Evolutionary conservation across 2,329 filamentous ascomycete genomes (phyloP).

Genomic region (Colletotrichum eremochloae): DNA sequence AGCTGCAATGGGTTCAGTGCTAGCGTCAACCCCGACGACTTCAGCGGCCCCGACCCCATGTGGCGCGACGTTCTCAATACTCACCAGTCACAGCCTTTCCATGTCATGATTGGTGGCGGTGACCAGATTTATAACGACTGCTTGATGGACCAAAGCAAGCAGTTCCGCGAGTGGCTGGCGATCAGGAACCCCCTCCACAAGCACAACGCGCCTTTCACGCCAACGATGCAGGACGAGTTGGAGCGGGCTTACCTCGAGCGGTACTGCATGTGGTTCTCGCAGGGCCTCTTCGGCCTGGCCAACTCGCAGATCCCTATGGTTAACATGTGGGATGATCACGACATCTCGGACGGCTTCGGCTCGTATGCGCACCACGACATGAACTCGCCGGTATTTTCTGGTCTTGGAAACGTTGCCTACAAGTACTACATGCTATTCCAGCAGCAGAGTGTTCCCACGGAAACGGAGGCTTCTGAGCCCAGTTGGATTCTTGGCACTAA

Average conservation of each 20-base stretch:
- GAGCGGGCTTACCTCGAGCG: slow-evolving; percentile 90
- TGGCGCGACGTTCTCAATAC: slow-evolving; percentile 96
- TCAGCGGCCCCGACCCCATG: slow-evolving; percentile 93
- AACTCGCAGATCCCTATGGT: slow-evolving; percentile 97
- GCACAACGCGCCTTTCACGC: slow-evolving; percentile 80
- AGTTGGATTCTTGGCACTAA: slow-evolving; percentile 88
- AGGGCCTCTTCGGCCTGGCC: slow-evolving; percentile 92
- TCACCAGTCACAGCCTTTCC: slow-evolving; percentile 92
- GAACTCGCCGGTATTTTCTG: slow-evolving; percentile 89
- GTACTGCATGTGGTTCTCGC: slow-evolving; percentile 96
- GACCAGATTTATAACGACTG: slow-evolving; percentile 97
- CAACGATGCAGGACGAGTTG: slow-evolving; percentile 88
- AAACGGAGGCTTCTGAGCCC: slow-evolving; percentile 86
- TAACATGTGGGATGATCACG: slow-evolving; percentile 97
- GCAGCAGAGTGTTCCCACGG: slow-evolving; percentile 87
- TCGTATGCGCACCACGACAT: slow-evolving; percentile 95
- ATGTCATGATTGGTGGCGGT: slow-evolving; percentile 97
- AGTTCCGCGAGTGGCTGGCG: slow-evolving; percentile 87
- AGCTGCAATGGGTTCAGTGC: slow-evolving; percentile 96
- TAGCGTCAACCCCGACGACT: slow-evolving; percentile 80
- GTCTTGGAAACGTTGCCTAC: slow-evolving; percentile 91
- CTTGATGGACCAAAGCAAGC: slow-evolving; percentile 78
- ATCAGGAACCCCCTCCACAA: slow-evolving; percentile 86
- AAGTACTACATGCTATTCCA: slow-evolving; percentile 99
- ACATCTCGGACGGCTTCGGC: slow-evolving; percentile 91